These are phyloP conservation scores for Cytospora mali DNA, from an alignment of 2,329 filamentous ascomycete genomes.

Conservation along the genomic window DNA sequence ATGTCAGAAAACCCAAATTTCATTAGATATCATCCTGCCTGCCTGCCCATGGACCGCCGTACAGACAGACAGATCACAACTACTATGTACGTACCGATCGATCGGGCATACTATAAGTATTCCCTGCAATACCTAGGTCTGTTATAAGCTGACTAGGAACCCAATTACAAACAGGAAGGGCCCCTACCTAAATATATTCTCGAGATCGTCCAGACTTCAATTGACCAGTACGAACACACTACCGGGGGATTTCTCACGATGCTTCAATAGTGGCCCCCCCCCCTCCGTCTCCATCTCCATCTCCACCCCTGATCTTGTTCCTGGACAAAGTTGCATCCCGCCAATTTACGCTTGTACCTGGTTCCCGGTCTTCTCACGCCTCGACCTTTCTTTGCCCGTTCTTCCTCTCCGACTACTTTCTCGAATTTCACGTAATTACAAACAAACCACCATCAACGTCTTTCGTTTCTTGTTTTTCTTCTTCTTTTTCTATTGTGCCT, in stretches of 20 bases:
- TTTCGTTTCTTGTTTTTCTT: background rate
- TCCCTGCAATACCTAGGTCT: no score
- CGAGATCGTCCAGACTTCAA: background rate
- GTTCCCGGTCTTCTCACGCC: background rate
- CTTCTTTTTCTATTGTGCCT: background rate
- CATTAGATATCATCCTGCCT: background rate
- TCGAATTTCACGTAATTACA: slow-evolving; percentile 1
- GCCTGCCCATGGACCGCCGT: no score
- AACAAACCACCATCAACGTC: background rate
- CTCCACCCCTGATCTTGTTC: slow-evolving; percentile 1
- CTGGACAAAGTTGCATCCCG: slow-evolving; percentile 1
- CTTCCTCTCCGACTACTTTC: slow-evolving; percentile 2
- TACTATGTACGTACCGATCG: no score
- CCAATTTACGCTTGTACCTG: slow-evolving; percentile 1
- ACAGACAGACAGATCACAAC: no score
- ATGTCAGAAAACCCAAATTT: no score
- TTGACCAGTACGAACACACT: background rate
- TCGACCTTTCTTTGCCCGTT: background rate
- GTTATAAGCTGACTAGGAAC: background rate
- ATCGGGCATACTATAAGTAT: no score
- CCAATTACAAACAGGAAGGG: background rate
- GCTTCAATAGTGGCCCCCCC: background rate
- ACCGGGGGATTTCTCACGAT: no score
- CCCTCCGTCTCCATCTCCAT: background rate
- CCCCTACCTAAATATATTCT: background rate